phyloP scores from a whole-genome alignment of 2,329 filamentous ascomycete species.

The Penicillium palitans region DNA sequence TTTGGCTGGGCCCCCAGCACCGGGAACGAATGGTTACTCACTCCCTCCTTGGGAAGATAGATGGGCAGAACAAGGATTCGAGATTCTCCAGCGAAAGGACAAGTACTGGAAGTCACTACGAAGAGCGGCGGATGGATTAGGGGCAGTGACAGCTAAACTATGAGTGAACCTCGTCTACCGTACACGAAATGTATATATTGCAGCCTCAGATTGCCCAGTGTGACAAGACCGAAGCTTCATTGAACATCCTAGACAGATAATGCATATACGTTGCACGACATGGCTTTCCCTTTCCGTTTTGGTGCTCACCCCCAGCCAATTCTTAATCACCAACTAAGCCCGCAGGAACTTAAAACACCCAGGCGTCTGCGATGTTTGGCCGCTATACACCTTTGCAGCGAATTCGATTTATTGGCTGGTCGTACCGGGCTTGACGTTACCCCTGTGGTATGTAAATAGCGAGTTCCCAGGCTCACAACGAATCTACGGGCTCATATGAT shows the following conservation, averaged over 20 bases:
- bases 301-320: too few species aligned
- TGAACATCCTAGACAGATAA: not conserved
- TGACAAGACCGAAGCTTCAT: not conserved
- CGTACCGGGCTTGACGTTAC: too few species aligned
- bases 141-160: not conserved
- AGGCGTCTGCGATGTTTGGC: too few species aligned
- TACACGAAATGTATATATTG: not conserved
- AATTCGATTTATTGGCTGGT: too few species aligned
- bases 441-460: too few species aligned
- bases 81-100: constrained; percentile 22
- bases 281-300: not conserved
- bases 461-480: too few species aligned
- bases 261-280: not conserved
- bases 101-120: constrained; percentile 20
- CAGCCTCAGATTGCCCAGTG: not conserved
- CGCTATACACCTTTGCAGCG: too few species aligned
- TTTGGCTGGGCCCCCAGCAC: constrained; percentile 42
- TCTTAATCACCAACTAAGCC: too few species aligned
- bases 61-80: constrained; percentile 31
- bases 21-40: constrained; percentile 37
- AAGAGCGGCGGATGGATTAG: not conserved
- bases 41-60: constrained; percentile 42
- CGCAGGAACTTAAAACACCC: too few species aligned
- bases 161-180: not conserved
- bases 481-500: too few species aligned